Base-by-base conservation (phyloP, 495 filamentous ascomycete genomes). In the Hypoxylon lienhwacheense region DNA sequence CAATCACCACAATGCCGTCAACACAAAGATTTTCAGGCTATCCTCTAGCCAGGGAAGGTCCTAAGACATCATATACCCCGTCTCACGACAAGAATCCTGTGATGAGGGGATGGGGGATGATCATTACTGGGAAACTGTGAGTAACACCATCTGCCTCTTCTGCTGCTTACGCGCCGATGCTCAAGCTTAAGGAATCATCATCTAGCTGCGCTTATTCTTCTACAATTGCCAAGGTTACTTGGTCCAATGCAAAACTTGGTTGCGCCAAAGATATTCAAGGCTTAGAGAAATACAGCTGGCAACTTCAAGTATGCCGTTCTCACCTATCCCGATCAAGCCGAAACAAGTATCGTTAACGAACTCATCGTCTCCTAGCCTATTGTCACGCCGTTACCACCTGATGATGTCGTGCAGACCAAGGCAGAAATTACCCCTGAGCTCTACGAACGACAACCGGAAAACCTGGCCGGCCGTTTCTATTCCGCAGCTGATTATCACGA, bases 401-500 rank as follows among this genome's bases (percentile, higher is more conserved):
- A 67, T 26, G 44, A 62, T 28, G 43, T 59, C 11, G 45, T 62
- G 7, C 39, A 64, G n/a, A 42, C 55, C 25, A 50, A 65, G 22
- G 58, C 71, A 2, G 52, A 64, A 15, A 44, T 77, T 21, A 66
- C 71, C 8, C 61, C 70, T 3, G 66, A 70, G 40, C 67, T 73
- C 14, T 61, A 42, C 21, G 48, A 62, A 8, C 69, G 57, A 10
- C 66, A 66, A 26, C 62, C 69, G 7, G 46, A 53, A 37, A 75
- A 66, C 67, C 67, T 68, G 54, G 69, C 52, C 0, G 70, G 70
- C 5, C 72, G 75, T 11, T 88, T 88, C 65, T 80, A 84, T 65
- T 89, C 86, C 7, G 81, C 82, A 1, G 75, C 80, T n/a, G 88
- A 95, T 63, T 96, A 90, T 61, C 84, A 88, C 59, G 77, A 77